Base-by-base conservation (phyloP, 2,329 filamentous ascomycete genomes). In the Aspergillus hiratsukae region DNA sequence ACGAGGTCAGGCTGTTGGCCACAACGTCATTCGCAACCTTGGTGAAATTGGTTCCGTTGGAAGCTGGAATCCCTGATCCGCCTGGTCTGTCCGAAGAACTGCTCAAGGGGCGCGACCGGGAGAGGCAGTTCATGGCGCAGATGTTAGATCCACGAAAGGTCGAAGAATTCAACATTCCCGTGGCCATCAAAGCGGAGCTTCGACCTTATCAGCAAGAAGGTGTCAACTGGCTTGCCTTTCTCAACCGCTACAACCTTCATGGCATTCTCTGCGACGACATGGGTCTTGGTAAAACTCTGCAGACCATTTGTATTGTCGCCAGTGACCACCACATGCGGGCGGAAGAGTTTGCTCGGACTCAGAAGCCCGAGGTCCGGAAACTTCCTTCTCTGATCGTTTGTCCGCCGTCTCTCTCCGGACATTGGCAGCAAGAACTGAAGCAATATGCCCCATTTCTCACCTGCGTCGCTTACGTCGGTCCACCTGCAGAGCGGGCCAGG, bases 241-340 rank as follows among this genome's bases (percentile, higher is more conserved):
- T 99, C 64, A 99, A 99, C 72, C 92, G 92, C 56, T 99, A 97
- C 71, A 93, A 99, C 67, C 84, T 99, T 1, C 95, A 99, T 66
- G 94, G 94, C 50, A 97, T 99, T 73, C 89, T 99, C 58, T 99
- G 94, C 71, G 94, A 99, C 69, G 94, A 99, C 72, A 99, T 99
- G 94, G 94, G 94, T 68, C 88, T 99, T 28, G 94, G 94, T 51
- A 99, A 99, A 78, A 99, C 94, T 1, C 78, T 99, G 10, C 94
- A 99, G 73, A 99, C 95, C 0, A 84, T 99, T 23, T 99, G 94
- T 74, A 99, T 99, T 67, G 92, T 99, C 46, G 93, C 94, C 9
- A 97, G 92, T 75, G 94, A 99, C 71, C 94, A 99, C 70, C 93
- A 99, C 72, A 81, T 95, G 69, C 87, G 94, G 58, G 91, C 90